Conservation (phyloP, 2,329 filamentous ascomycete genomes). For the Pseudogymnoascus sp. region DNA sequence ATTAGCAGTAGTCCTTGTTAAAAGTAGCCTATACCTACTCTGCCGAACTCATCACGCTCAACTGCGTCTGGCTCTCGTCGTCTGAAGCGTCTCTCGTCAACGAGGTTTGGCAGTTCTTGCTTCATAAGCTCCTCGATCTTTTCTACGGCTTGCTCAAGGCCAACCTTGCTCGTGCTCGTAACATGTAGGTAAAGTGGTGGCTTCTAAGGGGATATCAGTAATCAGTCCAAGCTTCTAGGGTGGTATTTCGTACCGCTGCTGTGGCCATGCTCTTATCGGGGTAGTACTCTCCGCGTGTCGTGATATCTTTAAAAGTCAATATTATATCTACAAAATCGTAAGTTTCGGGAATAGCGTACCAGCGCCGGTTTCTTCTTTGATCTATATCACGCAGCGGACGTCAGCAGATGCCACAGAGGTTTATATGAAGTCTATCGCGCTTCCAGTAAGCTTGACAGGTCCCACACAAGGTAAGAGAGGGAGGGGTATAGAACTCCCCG, state of each 20-base stretch:
- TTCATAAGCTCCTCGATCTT: slow-evolving; percentile 95
- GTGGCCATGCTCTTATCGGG: slow-evolving; percentile 98
- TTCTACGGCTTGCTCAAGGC: slow-evolving; percentile 77
- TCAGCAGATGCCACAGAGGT: slow-evolving; percentile 89
- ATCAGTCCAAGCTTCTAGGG: slow-evolving; percentile 10
- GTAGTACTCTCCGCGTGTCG: slow-evolving; percentile 91
- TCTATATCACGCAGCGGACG: slow-evolving; percentile 86
- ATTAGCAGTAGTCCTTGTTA: slow-evolving; percentile 16
- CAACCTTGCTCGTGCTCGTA: slow-evolving; percentile 83
- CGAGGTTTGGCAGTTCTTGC: slow-evolving; percentile 87
- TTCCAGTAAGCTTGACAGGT: slow-evolving; percentile 63
- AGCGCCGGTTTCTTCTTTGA: slow-evolving; percentile 99
- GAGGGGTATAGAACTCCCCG: slow-evolving; percentile 13
- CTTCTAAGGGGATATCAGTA: slow-evolving; percentile 48
- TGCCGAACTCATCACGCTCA: slow-evolving; percentile 83
- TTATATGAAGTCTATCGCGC: slow-evolving; percentile 55
- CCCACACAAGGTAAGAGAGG: slow-evolving; percentile 39
- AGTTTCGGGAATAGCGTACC: slow-evolving; percentile 68
- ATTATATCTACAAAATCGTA: slow-evolving; percentile 35
- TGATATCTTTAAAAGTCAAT: slow-evolving; percentile 83
- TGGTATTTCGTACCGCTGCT: slow-evolving; percentile 59
- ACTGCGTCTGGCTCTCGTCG: slow-evolving; percentile 71
- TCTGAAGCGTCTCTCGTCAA: slow-evolving; percentile 88
- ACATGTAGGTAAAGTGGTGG: slow-evolving; percentile 92
- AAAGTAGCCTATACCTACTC: slow-evolving; percentile 49